phyloP scores from a whole-genome alignment of 2,329 filamentous ascomycete species.

The Aspergillus pseudotamarii region DNA sequence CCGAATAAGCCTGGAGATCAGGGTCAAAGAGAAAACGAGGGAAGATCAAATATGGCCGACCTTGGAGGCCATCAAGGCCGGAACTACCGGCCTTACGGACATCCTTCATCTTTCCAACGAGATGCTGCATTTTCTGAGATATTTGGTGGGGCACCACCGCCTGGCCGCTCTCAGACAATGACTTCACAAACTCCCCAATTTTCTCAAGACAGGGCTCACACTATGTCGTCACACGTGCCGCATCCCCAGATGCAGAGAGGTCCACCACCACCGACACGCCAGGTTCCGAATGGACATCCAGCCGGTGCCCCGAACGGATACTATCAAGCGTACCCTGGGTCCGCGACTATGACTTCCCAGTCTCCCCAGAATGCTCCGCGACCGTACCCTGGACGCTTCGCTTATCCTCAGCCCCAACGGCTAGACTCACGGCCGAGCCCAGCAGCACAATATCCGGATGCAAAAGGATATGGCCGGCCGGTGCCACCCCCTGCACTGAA shows the following conservation, averaged over 20 bases:
- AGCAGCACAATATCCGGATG: conserved; percentile 59
- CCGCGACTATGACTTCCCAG: conserved; percentile 44
- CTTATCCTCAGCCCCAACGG: conserved; percentile 73
- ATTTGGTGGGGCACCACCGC: conserved; percentile 83
- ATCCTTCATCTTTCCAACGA: conserved; percentile 66
- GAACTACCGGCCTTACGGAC: conserved; percentile 60
- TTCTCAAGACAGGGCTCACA: conserved; percentile 72
- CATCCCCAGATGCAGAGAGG: conserved; percentile 48
- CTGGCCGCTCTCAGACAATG: conserved; percentile 94
- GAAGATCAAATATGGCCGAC: conserved; percentile 58
- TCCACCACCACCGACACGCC: conserved; percentile 47
- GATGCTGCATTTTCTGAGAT: conserved; percentile 97
- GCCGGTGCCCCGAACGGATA: conserved; percentile 44
- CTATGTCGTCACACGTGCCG: conserved; percentile 64
- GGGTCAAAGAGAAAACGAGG: conserved; percentile 12
- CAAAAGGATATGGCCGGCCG: conserved; percentile 60
- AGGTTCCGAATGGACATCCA: conserved; percentile 48
- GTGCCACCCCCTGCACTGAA: conserved; percentile 74
- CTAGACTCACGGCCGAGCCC: conserved; percentile 63
- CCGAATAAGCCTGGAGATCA: conserved; percentile 11
- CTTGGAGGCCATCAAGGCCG: conserved; percentile 65
- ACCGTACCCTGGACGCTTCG: conserved; percentile 65
- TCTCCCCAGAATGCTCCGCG: conserved; percentile 62
- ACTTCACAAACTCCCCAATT: conserved; percentile 71
- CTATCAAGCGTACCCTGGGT: conserved; percentile 41